Evolutionary conservation across 2,329 filamentous ascomycete genomes (phyloP), one percentile per base, ranked within the genome.

Genomic region (Grosmannia huntii): DNA sequence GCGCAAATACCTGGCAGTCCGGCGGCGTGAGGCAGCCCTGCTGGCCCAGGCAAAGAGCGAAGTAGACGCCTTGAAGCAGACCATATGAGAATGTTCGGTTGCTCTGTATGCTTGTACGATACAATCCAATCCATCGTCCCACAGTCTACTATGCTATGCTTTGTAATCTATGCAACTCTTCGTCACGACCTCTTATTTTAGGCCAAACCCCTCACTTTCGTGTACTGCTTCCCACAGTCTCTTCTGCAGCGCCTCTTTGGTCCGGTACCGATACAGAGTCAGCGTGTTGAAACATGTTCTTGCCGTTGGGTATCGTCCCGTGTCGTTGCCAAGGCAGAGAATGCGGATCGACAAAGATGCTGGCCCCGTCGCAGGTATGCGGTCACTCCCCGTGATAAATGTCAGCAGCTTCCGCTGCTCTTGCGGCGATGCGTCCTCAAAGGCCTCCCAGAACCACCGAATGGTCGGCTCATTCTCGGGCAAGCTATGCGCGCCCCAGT

Each of bases 271-370:
- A 73, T 86, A 92, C 59, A 96, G 72, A 5, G 86, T 84, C 62
- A 96, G 67, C 69, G 85, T 83, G 68, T 96, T 96, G 73, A 96
- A 96, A 70, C 91, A 96, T 9, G 91, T 96, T 66, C 90, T 81
- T 21, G 91, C 91, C 23, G 89, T 87, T 1, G 91, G 91, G 68
- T 87, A 95, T 62, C 90, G 78, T 44, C 81, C 78, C 60, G 78
- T 76, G 65, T 95, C 88, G 49, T 87, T 81, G 0, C 89, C 90
- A 0, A 91, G 76, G 66, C 87, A 91, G 16, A 82, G 79, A 56
- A 96, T 75, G 63, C 86, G 84, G 62, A 96, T 88, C 9, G 85
- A 79, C 56, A 96, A 75, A 63, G 86, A 90, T 9, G 89, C 85
- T 4, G 90, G 84, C 0, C 91, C 91, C 74, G 89, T 90, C 5